A percentile compares a stretch with the other conserved stretches of the same genome.
These are phyloP conservation scores for Solanum tarapatanum DNA, from an alignment of 257 asterid species.

Conservation along the genomic window DNA sequence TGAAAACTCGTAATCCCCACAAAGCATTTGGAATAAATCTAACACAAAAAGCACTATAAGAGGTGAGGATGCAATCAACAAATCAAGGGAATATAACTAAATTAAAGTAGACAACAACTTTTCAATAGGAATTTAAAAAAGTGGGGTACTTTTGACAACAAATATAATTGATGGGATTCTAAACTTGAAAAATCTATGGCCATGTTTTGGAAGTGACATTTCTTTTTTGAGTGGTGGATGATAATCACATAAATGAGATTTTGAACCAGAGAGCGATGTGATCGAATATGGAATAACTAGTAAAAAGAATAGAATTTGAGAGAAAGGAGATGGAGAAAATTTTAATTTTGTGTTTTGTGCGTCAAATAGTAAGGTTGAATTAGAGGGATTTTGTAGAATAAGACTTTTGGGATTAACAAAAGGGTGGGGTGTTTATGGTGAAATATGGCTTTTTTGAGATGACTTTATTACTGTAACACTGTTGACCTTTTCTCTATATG, in stretches of 20 bases:
- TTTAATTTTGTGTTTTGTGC: neutral
- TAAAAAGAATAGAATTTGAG: neutral
- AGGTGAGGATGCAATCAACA: neutral
- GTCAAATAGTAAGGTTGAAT: neutral
- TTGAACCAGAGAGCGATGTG: neutral
- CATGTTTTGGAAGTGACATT: slow-evolving; percentile 37
- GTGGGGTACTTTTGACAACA: slow-evolving; percentile 16
- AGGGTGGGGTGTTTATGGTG: neutral
- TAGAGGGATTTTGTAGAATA: neutral
- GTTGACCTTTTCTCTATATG: neutral
- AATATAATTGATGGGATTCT: slow-evolving; percentile 15
- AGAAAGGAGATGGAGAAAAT: neutral
- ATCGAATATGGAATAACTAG: neutral
- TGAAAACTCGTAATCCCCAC: slow-evolving; percentile 27
- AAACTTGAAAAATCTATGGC: slow-evolving; percentile 69
- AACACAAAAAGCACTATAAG: neutral
- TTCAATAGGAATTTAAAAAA: neutral
- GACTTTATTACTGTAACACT: neutral
- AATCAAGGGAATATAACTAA: neutral
- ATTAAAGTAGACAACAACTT: neutral
- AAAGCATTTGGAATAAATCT: slow-evolving; percentile 21
- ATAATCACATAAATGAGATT: neutral
- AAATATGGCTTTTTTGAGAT: neutral
- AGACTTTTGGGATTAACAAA: slow-evolving; percentile 8
- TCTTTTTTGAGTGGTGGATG: slow-evolving; percentile 2